Percentiles rank a stretch among this genome's conserved stretches.
These are phyloP conservation scores for Ambrosiella xylebori DNA, from an alignment of 2,329 filamentous ascomycete genomes.

Conservation along the genomic window DNA sequence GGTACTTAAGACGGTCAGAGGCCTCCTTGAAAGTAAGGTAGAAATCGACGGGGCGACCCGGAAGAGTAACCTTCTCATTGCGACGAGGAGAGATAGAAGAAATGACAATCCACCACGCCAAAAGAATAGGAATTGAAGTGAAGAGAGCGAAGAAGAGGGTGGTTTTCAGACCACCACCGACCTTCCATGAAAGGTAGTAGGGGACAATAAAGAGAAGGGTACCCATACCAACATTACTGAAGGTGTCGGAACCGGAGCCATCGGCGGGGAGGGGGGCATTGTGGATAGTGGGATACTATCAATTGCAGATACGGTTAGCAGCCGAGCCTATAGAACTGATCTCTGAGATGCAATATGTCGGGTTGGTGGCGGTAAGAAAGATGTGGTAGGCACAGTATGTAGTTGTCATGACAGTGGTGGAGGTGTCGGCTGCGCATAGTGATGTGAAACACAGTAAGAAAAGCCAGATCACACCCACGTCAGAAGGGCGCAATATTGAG, in stretches of 20 bases:
- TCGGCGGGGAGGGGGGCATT: conserved; percentile 91
- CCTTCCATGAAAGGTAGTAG: conserved; percentile 63
- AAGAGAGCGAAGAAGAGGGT: conserved; percentile 74
- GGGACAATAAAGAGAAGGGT: conserved; percentile 54
- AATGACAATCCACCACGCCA: conserved; percentile 56
- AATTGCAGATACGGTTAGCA: conserved; percentile 10
- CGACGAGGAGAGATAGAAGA: conserved; percentile 73
- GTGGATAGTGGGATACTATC: conserved; percentile 71
- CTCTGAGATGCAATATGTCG: not conserved
- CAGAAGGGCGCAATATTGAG: not conserved
- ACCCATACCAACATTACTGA: conserved; percentile 68
- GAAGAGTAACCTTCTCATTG: conserved; percentile 79
- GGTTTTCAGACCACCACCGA: conserved; percentile 75
- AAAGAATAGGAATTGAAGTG: conserved; percentile 65
- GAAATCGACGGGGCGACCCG: conserved; percentile 74
- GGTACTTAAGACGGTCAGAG: conserved; percentile 47
- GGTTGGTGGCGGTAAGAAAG: not conserved
- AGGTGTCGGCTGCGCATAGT: not conserved
- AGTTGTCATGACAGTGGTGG: too few relatives aligned
- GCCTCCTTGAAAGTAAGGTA: conserved; percentile 69
- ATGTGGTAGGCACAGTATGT: not conserved
- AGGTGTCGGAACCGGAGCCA: conserved; percentile 63
- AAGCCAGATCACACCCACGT: not conserved
- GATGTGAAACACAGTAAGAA: not conserved
- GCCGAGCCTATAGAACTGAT: conserved; percentile 14